Evolutionary conservation across 192 early-diverging fungal genomes (phyloP), one percentile per base, ranked within the genome.

Genomic region (Cetraspora pellucida): DNA sequence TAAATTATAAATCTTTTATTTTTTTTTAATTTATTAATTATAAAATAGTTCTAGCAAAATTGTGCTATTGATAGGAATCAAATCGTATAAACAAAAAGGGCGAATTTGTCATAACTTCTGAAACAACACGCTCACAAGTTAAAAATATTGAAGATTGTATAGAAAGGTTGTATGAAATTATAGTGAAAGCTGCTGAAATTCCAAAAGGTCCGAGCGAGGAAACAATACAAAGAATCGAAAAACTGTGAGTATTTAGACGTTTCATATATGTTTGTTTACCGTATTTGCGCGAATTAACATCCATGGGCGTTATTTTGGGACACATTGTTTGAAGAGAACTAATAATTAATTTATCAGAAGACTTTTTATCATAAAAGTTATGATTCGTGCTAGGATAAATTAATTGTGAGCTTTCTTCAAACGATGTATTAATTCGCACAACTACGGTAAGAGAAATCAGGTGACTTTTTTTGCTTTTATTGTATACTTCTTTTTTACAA

Each of bases 91-190:
- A 88, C 75, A 92, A 91, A 76, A 76, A 74, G 46, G 92, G 90
- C 60, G 91, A 95, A 79, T 88, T 92, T 54, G 82, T 95, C 19
- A 61, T 95, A 8, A 86, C 86, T 4, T 97, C 95, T 0, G 93
- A 94, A 50, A 83, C 87, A 63, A 91, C 90, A 64, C 84, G 94
- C 13, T 88, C 93, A 30, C 94, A 95, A 74, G 78, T 77, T 74
- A 83, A 89, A 19, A 97, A 97, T 75, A 64, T 93, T 21, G 89
- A 95, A 21, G 93, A 95, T 80, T 95, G 93, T 72, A 77, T 95
- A 31, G 86, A 91, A 17, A 93, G 91, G 71, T 82, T 95, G 37
- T 82, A 87, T 74, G 84, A 87, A 17, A 80, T 84, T 7, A 80
- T 96, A 45, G 73, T 81, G 19, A 75, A 82, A 25, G 91, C 92